These are phyloP conservation scores for Cylindrodendrum hubeiense DNA, from an alignment of 2,329 filamentous ascomycete species.

Conservation along the genomic window DNA sequence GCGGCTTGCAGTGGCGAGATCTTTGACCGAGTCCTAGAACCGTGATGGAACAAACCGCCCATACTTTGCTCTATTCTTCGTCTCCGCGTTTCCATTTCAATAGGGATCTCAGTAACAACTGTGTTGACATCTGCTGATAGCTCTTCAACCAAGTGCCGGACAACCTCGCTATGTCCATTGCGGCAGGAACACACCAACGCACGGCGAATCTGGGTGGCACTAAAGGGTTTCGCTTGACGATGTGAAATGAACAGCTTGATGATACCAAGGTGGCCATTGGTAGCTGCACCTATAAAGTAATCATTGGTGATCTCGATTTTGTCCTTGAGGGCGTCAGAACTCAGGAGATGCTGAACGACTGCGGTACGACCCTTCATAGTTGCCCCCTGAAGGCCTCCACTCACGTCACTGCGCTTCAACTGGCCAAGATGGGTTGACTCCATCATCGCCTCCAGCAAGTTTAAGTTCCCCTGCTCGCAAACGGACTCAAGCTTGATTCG, in stretches of 20 bases:
- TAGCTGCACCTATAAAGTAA: not conserved
- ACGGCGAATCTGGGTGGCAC: not conserved
- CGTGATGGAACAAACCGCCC: not conserved
- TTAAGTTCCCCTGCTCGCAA: not conserved
- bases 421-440: not conserved
- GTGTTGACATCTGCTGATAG: not conserved
- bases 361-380: not conserved
- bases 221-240: not conserved
- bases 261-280: not conserved
- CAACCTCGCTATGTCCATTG: not conserved
- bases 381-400: not conserved
- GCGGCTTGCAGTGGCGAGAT: conserved; percentile 2
- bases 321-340: not conserved
- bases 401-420: not conserved
- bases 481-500: not conserved
- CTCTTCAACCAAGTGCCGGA: not conserved
- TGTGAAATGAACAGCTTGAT: not conserved
- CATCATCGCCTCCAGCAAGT: not conserved
- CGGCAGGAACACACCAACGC: not conserved
- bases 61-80: not conserved
- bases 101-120: not conserved
- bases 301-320: not conserved
- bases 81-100: not conserved
- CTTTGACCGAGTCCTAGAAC: not conserved
- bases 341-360: not conserved